Evolutionary conservation across 129 eudicot species (phyloP).

Genomic region (Rutidosis leptorrhynchoides): DNA sequence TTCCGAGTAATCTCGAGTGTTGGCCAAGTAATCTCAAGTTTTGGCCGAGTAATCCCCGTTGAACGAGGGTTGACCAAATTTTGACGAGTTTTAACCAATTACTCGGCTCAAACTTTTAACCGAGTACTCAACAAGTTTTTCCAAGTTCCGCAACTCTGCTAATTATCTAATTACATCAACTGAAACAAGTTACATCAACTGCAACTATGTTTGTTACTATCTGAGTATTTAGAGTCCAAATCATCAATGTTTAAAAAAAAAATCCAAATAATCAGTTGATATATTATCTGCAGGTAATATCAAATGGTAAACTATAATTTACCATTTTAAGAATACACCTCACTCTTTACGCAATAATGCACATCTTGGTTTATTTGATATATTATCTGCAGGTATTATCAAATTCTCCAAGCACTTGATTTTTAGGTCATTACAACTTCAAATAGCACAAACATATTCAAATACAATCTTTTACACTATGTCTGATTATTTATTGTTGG

Average conservation of each 20-base stretch:
- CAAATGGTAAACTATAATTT: not conserved
- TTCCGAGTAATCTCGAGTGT: too few relatives aligned
- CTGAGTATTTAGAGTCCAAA: not conserved
- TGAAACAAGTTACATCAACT: not conserved
- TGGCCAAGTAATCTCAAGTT: too few relatives aligned
- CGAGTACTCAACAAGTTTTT: too few relatives aligned
- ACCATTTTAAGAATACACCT: not conserved
- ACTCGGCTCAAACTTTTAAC: too few relatives aligned
- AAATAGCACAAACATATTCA: not conserved
- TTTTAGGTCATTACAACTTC: not conserved
- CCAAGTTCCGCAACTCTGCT: too few relatives aligned
- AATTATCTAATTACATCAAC: not conserved
- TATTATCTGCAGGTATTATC: not conserved
- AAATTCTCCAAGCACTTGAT: not conserved
- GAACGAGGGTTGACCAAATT: too few relatives aligned
- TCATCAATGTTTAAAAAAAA: too few relatives aligned
- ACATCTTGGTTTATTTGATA: not conserved
- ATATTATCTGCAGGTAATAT: too few relatives aligned
- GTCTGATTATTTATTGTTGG: not conserved
- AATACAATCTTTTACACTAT: not conserved
- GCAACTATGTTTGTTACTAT: not conserved
- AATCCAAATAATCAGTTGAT: too few relatives aligned
- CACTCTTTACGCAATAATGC: not conserved
- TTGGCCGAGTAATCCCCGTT: too few relatives aligned
- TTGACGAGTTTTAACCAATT: too few relatives aligned